These are phyloP conservation scores for Trichoderma sp. DNA, from an alignment of 2,329 filamentous ascomycete genomes.

Conservation along the genomic window DNA sequence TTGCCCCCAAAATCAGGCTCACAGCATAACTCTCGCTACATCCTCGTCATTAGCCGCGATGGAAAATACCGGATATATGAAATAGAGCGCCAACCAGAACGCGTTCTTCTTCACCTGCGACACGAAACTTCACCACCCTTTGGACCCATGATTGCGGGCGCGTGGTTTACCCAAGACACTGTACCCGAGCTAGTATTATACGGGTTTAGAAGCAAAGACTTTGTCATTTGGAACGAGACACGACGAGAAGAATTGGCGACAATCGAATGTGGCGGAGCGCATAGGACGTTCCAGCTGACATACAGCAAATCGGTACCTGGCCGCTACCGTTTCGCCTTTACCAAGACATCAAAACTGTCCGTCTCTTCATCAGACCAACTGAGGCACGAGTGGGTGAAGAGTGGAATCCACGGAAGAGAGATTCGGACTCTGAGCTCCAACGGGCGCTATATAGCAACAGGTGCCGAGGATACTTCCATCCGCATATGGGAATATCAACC, in stretches of 20 bases:
- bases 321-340: conserved; percentile 67
- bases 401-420: conserved; percentile 83
- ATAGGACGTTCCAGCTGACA: conserved; percentile 69
- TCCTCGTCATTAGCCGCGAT: conserved; percentile 76
- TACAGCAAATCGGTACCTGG: conserved; percentile 38
- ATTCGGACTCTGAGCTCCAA: conserved; percentile 59
- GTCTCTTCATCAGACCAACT: conserved; percentile 48
- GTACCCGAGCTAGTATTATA: conserved; percentile 66
- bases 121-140: conserved; percentile 72
- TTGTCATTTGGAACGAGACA: conserved; percentile 80
- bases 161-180: conserved; percentile 54
- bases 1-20: conserved; percentile 38
- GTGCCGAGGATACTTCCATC: conserved; percentile 71
- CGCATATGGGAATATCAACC: conserved; percentile 64
- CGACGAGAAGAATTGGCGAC: conserved; percentile 67
- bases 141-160: conserved; percentile 74
- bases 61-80: conserved; percentile 70
- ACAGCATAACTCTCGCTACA: conserved; percentile 40
- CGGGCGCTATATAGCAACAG: conserved; percentile 60
- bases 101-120: conserved; percentile 48
- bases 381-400: conserved; percentile 55
- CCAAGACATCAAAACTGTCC: conserved; percentile 61
- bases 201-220: conserved; percentile 78
- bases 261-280: conserved; percentile 81
- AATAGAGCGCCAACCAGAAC: conserved; percentile 34